A percentile compares a stretch with the other conserved stretches of the same genome.
These are phyloP conservation scores for Heliamphora exappendiculata DNA, from an alignment of 148 eudicot genomes.

Conservation along the genomic window DNA sequence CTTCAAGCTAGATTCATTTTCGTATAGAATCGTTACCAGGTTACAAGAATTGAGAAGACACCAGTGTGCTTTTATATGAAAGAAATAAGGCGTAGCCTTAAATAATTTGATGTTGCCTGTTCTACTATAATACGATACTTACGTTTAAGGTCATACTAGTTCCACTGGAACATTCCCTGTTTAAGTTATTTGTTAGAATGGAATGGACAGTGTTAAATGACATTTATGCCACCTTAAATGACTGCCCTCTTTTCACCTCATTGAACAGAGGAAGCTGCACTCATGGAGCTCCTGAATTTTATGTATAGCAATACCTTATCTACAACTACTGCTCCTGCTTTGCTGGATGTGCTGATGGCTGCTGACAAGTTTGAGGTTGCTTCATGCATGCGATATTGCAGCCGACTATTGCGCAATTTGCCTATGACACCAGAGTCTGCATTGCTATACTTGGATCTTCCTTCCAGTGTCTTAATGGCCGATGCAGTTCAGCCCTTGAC, in stretches of 20 bases:
- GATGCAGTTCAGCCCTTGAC: slow-evolving; percentile 86
- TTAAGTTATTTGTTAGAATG: not conserved
- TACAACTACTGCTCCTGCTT: slow-evolving; percentile 49
- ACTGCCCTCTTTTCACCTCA: not conserved
- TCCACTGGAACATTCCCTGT: not conserved
- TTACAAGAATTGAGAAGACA: not conserved
- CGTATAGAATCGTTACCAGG: not conserved
- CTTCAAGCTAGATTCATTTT: not conserved
- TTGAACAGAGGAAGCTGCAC: slow-evolving; percentile 74
- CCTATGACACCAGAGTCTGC: slow-evolving; percentile 82
- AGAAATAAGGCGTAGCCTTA: slow-evolving; percentile 1
- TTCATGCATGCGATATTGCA: slow-evolving; percentile 77
- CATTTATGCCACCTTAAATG: not conserved
- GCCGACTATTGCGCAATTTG: slow-evolving; percentile 48
- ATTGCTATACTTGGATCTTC: slow-evolving; percentile 66
- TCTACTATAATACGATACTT: not conserved
- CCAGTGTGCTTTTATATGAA: not conserved
- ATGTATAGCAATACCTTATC: slow-evolving; percentile 65
- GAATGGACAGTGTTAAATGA: not conserved
- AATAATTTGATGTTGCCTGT: not conserved
- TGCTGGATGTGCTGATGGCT: slow-evolving; percentile 79
- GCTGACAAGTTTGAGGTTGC: slow-evolving; percentile 90
- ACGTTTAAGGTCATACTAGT: not conserved
- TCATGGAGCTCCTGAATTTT: slow-evolving; percentile 75
- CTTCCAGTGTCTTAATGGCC: slow-evolving; percentile 78